Percentiles rank a stretch among this genome's conserved stretches.
These are phyloP conservation scores for Ceratobasidium sp. DNA, from an alignment of 1,284 basidiomycete genomes.

Conservation along the genomic window DNA sequence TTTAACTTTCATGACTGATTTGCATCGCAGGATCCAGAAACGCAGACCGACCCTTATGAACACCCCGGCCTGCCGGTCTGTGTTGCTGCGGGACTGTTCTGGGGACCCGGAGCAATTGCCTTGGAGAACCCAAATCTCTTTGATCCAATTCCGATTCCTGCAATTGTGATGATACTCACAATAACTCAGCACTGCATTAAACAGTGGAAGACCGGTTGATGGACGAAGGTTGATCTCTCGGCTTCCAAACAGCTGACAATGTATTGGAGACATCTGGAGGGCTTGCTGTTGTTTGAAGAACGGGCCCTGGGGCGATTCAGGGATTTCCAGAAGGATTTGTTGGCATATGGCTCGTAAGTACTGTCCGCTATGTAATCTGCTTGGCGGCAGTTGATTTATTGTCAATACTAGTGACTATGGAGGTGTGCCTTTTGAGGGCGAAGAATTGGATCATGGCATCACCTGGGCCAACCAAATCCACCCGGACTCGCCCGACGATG, in stretches of 20 bases:
- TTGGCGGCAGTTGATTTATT: no score
- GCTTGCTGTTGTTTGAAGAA: not conserved
- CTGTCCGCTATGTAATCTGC: not conserved
- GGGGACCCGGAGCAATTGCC: not conserved
- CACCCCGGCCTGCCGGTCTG: not conserved
- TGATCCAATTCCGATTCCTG: not conserved
- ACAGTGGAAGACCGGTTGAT: not conserved
- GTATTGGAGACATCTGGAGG: not conserved
- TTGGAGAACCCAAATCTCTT: not conserved
- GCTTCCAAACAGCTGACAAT: not conserved
- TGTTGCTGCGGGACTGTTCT: not conserved
- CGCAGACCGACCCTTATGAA: not conserved
- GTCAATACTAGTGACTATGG: no score
- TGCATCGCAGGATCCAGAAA: not conserved
- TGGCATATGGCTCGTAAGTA: conserved; percentile 1
- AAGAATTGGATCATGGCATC: no score
- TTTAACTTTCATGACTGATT: not conserved
- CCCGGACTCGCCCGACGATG: no score
- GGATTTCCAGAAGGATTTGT: not conserved
- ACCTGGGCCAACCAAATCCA: no score
- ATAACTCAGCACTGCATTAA: not conserved
- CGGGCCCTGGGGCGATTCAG: not conserved
- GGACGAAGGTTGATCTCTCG: not conserved
- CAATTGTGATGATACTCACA: conserved; percentile 5
- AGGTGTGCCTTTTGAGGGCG: no score